Conservation (phyloP, 148 eudicot genomes). For the Rhododendron kiyosumense region DNA sequence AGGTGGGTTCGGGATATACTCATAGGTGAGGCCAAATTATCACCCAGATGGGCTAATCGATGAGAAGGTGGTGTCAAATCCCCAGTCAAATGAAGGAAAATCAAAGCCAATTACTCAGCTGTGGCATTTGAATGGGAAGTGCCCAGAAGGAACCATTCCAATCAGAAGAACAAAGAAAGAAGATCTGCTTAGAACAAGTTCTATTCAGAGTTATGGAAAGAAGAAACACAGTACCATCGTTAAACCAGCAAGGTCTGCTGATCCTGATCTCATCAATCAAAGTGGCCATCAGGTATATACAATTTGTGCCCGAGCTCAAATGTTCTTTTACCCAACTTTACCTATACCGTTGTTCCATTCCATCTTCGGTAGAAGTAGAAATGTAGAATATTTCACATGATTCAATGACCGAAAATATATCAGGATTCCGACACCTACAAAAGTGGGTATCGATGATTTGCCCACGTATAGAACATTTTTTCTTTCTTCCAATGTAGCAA, state of each 20-base stretch:
- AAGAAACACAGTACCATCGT: constrained; percentile 45
- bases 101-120: constrained; percentile 37
- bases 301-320: neutral
- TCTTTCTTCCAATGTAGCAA: no score
- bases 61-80: constrained; percentile 24
- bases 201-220: constrained; percentile 60
- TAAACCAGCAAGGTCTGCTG: constrained; percentile 50
- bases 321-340: neutral
- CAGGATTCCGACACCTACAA: no score
- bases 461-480: no score
- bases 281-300: constrained; percentile 72
- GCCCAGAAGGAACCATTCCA: constrained; percentile 62
- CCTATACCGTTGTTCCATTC: neutral
- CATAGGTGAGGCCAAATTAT: constrained; percentile 69
- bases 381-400: neutral
- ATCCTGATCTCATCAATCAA: constrained; percentile 68
- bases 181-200: constrained; percentile 64
- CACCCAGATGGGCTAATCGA: constrained; percentile 62
- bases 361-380: neutral
- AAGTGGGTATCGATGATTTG: no score
- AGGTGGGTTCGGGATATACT: neutral
- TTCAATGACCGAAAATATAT: neutral
- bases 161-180: constrained; percentile 55
- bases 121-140: constrained; percentile 69
- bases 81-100: constrained; percentile 7